Percentiles rank a stretch among this genome's conserved stretches.
These are phyloP conservation scores for Neurospora tetraspora DNA, from an alignment of 495 filamentous ascomycete genomes.

Conservation along the genomic window DNA sequence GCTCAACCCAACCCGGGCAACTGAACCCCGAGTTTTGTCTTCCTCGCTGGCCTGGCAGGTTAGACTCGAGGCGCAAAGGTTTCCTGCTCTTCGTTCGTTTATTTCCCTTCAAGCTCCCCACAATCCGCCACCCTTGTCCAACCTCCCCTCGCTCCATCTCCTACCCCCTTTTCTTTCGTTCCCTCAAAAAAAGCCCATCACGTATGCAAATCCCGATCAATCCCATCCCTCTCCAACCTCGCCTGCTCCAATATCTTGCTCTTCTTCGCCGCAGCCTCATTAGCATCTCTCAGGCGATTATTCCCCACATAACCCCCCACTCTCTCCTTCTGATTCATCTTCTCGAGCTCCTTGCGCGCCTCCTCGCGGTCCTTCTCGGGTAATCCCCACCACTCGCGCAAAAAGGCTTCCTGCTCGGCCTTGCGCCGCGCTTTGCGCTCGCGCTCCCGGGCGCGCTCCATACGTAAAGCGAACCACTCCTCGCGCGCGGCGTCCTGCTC, in stretches of 20 bases:
- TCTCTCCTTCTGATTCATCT: constrained; percentile 26
- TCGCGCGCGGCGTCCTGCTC: constrained; percentile 84
- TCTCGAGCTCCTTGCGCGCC: constrained; percentile 27
- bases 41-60: neutral
- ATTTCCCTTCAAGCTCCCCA: neutral
- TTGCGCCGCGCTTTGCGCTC: constrained; percentile 49
- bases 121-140: too few relatives aligned
- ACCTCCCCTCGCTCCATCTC: neutral
- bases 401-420: constrained; percentile 46
- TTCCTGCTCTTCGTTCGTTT: neutral
- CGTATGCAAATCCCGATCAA: neutral
- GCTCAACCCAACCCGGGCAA: neutral
- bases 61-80: neutral
- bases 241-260: neutral
- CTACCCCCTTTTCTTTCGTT: neutral
- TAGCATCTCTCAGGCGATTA: constrained; percentile 2
- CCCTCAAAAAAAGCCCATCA: neutral
- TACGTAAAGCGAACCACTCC: constrained; percentile 77
- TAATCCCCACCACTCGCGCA: constrained; percentile 52
- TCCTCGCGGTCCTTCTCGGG: constrained; percentile 38
- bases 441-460: constrained; percentile 52
- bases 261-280: neutral
- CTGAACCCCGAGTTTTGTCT: neutral
- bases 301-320: constrained; percentile 24
- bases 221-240: neutral